A percentile compares a stretch with the other conserved stretches of the same genome.
phyloP scores from a whole-genome alignment of 2,329 filamentous ascomycete species.

The Ophiostoma australiae region DNA sequence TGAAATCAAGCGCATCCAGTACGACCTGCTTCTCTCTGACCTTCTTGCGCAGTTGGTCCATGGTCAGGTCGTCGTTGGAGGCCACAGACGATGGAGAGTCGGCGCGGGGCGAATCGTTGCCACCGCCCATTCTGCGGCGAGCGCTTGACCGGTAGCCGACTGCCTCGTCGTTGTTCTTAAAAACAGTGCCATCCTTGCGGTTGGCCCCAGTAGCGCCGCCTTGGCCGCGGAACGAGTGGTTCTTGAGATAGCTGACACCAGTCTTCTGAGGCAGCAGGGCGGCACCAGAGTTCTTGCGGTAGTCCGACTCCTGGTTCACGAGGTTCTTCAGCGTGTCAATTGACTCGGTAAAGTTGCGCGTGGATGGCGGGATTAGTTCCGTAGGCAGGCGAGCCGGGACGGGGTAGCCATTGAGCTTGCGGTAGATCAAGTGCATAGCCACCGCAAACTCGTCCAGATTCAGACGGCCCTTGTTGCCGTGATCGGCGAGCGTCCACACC shows the following conservation, averaged over 20 bases:
- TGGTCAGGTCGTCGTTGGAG: constrained; percentile 72
- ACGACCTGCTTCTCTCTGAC: constrained; percentile 92
- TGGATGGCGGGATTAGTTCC: constrained; percentile 90
- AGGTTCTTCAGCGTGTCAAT: constrained; percentile 90
- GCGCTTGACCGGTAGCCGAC: constrained; percentile 92
- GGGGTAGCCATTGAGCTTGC: constrained; percentile 93
- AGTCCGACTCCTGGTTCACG: constrained; percentile 82
- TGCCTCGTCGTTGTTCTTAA: constrained; percentile 92
- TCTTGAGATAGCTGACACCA: constrained; percentile 97
- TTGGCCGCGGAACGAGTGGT: constrained; percentile 76
- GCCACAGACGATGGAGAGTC: constrained; percentile 64
- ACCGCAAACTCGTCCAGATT: constrained; percentile 97
- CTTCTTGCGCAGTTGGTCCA: constrained; percentile 88
- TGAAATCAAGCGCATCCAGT: constrained; percentile 92
- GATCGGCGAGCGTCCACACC: constrained; percentile 91
- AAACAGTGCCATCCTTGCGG: constrained; percentile 92
- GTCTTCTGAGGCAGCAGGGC: constrained; percentile 91
- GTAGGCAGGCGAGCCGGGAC: constrained; percentile 81
- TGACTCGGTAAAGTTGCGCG: constrained; percentile 85
- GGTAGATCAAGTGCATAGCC: constrained; percentile 97
- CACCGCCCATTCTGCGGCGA: constrained; percentile 69
- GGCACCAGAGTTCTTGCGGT: constrained; percentile 81
- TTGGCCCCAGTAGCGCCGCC: constrained; percentile 52
- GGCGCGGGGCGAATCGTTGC: constrained; percentile 67
- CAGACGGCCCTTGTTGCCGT: constrained; percentile 86